Percentiles rank a stretch among this genome's conserved stretches.
phyloP scores from a whole-genome alignment of 2,329 filamentous ascomycete genomes.

The Elsinoe batatas region DNA sequence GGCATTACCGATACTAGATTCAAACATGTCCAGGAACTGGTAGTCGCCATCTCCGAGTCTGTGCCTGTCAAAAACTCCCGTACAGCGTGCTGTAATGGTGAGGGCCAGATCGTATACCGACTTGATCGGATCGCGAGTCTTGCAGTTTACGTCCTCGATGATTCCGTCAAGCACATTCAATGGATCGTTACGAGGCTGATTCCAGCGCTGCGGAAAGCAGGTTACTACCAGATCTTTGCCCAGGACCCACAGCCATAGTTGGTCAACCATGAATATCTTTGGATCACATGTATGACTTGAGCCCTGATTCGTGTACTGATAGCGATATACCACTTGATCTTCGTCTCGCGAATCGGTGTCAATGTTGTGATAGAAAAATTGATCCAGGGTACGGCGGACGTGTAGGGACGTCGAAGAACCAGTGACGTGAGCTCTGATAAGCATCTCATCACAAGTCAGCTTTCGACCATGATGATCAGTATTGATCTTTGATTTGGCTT shows the following conservation, averaged over 20 bases:
- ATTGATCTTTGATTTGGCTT: slow-evolving; percentile 19
- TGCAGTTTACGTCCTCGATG: slow-evolving; percentile 56
- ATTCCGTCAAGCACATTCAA: slow-evolving; percentile 54
- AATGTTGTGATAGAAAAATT: slow-evolving; percentile 57
- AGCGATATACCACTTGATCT: slow-evolving; percentile 57
- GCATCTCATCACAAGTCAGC: slow-evolving; percentile 32
- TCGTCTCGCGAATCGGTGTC: slow-evolving; percentile 50
- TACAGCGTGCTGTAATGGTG: slow-evolving; percentile 51
- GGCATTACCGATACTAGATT: slow-evolving; percentile 48
- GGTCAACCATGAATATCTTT: slow-evolving; percentile 60
- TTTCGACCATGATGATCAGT: slow-evolving; percentile 16
- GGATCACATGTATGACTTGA: slow-evolving; percentile 29
- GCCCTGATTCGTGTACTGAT: slow-evolving; percentile 33
- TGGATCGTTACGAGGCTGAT: slow-evolving; percentile 52
- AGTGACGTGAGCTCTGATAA: slow-evolving; percentile 40
- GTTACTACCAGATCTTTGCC: slow-evolving; percentile 50
- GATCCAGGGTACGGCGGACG: slow-evolving; percentile 53
- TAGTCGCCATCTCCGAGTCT: slow-evolving; percentile 43
- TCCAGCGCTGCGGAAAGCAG: slow-evolving; percentile 49
- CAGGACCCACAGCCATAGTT: slow-evolving; percentile 57
- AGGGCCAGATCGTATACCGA: slow-evolving; percentile 55
- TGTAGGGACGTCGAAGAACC: slow-evolving; percentile 42
- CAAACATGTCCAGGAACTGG: slow-evolving; percentile 59
- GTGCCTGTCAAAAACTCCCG: slow-evolving; percentile 45
- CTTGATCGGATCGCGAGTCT: slow-evolving; percentile 49